Conservation (phyloP, 2,329 filamentous ascomycete species). For the Coniella lustricola region DNA sequence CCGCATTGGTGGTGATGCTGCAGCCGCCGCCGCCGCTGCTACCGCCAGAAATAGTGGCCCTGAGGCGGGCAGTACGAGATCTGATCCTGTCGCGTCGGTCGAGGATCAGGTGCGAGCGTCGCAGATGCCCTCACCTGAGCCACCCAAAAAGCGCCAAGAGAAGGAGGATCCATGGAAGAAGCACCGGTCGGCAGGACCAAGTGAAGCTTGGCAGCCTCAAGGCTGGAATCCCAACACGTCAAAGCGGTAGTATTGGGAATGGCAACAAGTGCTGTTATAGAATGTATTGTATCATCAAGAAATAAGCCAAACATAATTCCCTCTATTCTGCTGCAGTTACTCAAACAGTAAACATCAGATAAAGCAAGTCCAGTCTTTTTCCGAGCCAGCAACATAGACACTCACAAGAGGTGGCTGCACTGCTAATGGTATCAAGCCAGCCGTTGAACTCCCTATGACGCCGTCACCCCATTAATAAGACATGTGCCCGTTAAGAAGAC, state of each 20-base stretch:
- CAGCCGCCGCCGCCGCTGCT: not conserved
- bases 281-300: not conserved
- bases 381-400: too few species aligned
- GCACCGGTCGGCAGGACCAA: slow-evolving; percentile 42
- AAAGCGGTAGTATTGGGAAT: slow-evolving; percentile 24
- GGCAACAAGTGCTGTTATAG: not conserved
- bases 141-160: not conserved
- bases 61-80: slow-evolving; percentile 10
- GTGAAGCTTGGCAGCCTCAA: slow-evolving; percentile 62
- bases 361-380: not conserved
- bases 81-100: slow-evolving; percentile 8
- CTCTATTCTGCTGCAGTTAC: not conserved
- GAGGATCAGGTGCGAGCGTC: slow-evolving; percentile 8
- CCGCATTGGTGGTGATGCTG: slow-evolving; percentile 8
- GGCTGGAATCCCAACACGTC: slow-evolving; percentile 42
- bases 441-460: not conserved
- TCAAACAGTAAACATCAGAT: slow-evolving; percentile 3
- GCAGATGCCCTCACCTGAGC: not conserved
- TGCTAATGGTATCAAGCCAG: not conserved
- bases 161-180: slow-evolving; percentile 51
- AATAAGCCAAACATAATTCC: not conserved
- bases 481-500: not conserved
- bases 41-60: not conserved
- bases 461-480: not conserved
- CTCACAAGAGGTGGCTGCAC: not conserved